Base-by-base conservation (phyloP, 2,329 filamentous ascomycete genomes). In the Spiromastix sp. region DNA sequence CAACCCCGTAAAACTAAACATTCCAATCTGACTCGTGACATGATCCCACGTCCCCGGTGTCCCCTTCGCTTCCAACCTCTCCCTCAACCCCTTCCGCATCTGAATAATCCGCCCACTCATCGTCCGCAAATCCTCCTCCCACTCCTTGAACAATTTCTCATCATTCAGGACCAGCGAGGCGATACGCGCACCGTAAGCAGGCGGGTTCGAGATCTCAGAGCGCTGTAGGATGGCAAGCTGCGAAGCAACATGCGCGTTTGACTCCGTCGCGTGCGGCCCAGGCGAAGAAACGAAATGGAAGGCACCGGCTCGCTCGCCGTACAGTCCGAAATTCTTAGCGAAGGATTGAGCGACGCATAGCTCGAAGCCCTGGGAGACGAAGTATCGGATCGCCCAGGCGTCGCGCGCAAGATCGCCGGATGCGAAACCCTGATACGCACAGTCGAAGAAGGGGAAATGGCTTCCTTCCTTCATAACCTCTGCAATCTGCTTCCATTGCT, bases 381-480 rank as follows among this genome's bases (percentile, higher is more conserved):
- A 98, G 71, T 94, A 84, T 48, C 85, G 82, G 49, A 98, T 80
- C n/a, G 91, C 85, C 69, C 81, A 86, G 45, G 84, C 85, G 59
- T 98, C 91, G 41, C 78, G 76, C 48, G 73, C 70, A 13, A 96
- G 74, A 57, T 93, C 79, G 40, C 91, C 91, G 1, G 91, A 93
- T 3, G 91, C 91, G 58, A 98, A 98, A 38, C 91, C 89, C 64
- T 96, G 91, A 70, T 98, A 98, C 38, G 91, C 91, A 46, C 77
- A 85, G 70, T 98, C 91, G 65, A 98, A 96, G 75, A 98, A 96
- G 51, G 91, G 89, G 67, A 98, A 94, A 62, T 93, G 89, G 44
- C 75, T 75, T 64, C 81, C 85, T 52, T 75, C 61, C 50, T 74
- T 74, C 61, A 96, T 78, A 29, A 94, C 61, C 28, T 70, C 61